These are phyloP conservation scores for Arthrobotrys entomopaga DNA, from an alignment of 2,329 filamentous ascomycete genomes.

Conservation along the genomic window DNA sequence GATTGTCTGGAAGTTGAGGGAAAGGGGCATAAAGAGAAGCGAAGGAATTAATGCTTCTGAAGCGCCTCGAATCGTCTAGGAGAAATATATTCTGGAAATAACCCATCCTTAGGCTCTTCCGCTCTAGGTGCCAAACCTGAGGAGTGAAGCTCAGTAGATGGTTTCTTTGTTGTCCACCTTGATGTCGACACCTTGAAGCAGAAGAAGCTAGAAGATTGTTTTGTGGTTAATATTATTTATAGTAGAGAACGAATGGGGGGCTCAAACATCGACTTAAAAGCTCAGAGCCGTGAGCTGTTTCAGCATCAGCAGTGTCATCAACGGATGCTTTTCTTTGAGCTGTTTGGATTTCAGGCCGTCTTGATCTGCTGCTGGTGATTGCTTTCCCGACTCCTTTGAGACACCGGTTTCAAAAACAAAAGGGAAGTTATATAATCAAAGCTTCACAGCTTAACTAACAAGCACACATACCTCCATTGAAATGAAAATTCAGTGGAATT, in stretches of 20 bases:
- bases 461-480: not conserved
- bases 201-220: slow-evolving; percentile 15
- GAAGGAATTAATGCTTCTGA: too few species aligned
- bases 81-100: not conserved
- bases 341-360: not conserved
- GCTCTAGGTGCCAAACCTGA: not conserved
- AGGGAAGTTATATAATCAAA: slow-evolving; percentile 7
- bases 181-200: slow-evolving; percentile 7
- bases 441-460: slow-evolving; percentile 5
- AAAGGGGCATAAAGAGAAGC: too few species aligned
- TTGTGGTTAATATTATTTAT: slow-evolving; percentile 25
- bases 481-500: too few species aligned
- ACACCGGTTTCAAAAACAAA: slow-evolving; percentile 26
- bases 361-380: slow-evolving; percentile 17
- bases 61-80: slow-evolving; percentile 14
- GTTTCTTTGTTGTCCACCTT: slow-evolving; percentile 16
- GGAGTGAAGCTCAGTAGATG: not conserved
- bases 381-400: slow-evolving; percentile 35
- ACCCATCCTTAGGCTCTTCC: too few species aligned
- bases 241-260: slow-evolving; percentile 9
- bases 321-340: slow-evolving; percentile 25
- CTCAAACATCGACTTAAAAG: not conserved
- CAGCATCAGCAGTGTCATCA: slow-evolving; percentile 5
- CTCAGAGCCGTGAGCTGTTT: slow-evolving; percentile 25
- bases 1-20: too few species aligned